Evolutionary conservation across 345 rosid species (phyloP).

Genomic region (Syzygium aqueum): DNA sequence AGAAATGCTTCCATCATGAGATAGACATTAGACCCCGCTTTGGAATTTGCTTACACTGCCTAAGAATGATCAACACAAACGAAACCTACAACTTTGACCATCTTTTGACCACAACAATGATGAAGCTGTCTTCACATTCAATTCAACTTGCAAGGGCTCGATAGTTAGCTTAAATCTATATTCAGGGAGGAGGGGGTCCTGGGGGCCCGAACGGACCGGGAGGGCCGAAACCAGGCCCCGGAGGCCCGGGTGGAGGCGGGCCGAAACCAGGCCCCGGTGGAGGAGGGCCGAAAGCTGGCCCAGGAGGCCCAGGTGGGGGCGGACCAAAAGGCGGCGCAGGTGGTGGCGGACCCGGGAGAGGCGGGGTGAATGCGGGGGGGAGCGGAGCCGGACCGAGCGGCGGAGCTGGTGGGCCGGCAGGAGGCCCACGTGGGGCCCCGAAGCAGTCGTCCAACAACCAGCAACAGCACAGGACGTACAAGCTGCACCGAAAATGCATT

Average conservation of each 20-base stretch:
- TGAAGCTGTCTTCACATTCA: not conserved
- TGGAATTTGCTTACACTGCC: not conserved
- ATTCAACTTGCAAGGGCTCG: not conserved
- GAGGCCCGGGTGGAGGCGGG: constrained; percentile 2
- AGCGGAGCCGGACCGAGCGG: not conserved
- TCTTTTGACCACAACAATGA: not conserved
- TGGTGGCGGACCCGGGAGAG: not conserved
- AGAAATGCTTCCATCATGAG: not conserved
- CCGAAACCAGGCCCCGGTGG: not conserved
- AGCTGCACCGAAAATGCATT: constrained; percentile 1
- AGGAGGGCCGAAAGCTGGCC: not conserved
- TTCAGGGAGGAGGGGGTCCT: not conserved
- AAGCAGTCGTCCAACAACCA: constrained; percentile 25
- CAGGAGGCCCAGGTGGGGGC: not conserved
- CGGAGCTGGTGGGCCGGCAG: not conserved
- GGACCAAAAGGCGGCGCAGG: not conserved
- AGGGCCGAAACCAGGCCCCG: not conserved
- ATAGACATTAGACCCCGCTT: not conserved
- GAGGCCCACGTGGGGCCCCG: constrained; percentile 5
- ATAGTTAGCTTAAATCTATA: not conserved
- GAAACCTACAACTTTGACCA: not conserved
- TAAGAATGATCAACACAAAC: not conserved
- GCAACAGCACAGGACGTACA: constrained; percentile 21
- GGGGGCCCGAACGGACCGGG: not conserved
- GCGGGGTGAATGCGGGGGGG: not conserved